Base-by-base conservation (phyloP, 2,329 filamentous ascomycete species). In the Aspergillus fischeri region DNA sequence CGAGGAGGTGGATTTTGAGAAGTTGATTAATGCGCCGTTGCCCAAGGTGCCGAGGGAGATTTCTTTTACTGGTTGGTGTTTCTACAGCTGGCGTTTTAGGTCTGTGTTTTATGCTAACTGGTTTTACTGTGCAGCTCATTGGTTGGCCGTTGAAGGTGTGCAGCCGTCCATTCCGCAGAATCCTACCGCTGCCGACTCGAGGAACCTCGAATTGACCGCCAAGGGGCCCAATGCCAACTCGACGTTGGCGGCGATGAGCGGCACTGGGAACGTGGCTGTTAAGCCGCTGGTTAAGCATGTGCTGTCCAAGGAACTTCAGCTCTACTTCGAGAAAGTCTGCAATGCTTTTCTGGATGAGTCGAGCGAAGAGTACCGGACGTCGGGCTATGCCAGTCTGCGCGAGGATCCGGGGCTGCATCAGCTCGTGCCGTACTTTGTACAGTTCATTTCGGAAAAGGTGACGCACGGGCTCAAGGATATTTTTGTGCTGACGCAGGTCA, bases 1-100 rank as follows among this genome's bases (percentile, higher is more conserved):
- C 72, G 94, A 99, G 71, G 94, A 99, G 79, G 88, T 97, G 54
- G 94, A 99, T 75, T 97, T 99, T 71, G 94, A 99, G 79, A 97
- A 97, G 80, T 80, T 99, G 64, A 97, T 99, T 73, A 99, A 99
- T 77, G 92, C 92, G 63, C 91, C 94, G 4, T 77, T 99, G 64
- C 94, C 94, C 27, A 97, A 95, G 75, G 92, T 99, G 29, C 94
- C 94, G 35, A 83, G 93, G 51, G 94, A 99, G 74, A 89, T 94
- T 67, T 91, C 87, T 60, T 93, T 97, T 70, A 97, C 93, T 44
- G 89, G 91, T 93, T 78, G 81, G 24, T 1, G 3, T 3, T 20
- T 52, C 9, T 27, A 6, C 27, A 17, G 32, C 14, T 6, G 11
- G 51, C 29, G 9, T 20, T 35, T 57, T 20, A 24, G 42, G 20